phyloP scores from a whole-genome alignment of 148 eudicot species.

The Camellia lanceoleosa region DNA sequence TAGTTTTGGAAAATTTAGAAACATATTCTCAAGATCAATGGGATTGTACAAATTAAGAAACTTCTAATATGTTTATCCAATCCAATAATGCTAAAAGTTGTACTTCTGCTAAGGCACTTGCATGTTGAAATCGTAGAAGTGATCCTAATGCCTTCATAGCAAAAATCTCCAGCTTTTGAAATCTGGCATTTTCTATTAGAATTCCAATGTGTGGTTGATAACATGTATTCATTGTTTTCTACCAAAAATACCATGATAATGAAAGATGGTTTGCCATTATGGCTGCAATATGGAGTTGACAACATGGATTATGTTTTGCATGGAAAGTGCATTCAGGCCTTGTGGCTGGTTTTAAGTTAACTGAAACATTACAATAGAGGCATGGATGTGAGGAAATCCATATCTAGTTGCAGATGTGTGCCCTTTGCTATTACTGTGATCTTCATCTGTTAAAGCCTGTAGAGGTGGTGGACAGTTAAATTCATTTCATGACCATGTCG shows the following conservation, averaged over 20 bases:
- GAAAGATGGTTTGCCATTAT: background rate
- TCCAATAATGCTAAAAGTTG: background rate
- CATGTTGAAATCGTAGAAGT: background rate
- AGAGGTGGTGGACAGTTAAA: background rate
- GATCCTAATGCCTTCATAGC: background rate
- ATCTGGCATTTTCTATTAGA: too few species aligned
- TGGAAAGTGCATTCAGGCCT: background rate
- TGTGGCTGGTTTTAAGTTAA: slow-evolving; percentile 7
- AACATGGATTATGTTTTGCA: slow-evolving; percentile 1
- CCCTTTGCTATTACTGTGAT: background rate
- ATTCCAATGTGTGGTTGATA: background rate
- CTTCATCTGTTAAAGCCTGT: background rate
- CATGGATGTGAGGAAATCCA: background rate
- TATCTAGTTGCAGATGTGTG: background rate
- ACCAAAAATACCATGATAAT: background rate
- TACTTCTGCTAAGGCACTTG: background rate
- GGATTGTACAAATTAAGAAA: too few species aligned
- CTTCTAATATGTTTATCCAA: background rate
- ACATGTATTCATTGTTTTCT: background rate
- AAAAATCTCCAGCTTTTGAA: background rate
- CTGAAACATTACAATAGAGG: background rate
- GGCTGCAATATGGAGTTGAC: background rate
- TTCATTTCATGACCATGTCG: background rate
- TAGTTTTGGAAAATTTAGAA: too few species aligned
- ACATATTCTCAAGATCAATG: too few species aligned